Percentiles rank a stretch among this genome's conserved stretches.
Conservation (phyloP, 192 early-diverging fungal species). For the Backusella morwellensis region DNA sequence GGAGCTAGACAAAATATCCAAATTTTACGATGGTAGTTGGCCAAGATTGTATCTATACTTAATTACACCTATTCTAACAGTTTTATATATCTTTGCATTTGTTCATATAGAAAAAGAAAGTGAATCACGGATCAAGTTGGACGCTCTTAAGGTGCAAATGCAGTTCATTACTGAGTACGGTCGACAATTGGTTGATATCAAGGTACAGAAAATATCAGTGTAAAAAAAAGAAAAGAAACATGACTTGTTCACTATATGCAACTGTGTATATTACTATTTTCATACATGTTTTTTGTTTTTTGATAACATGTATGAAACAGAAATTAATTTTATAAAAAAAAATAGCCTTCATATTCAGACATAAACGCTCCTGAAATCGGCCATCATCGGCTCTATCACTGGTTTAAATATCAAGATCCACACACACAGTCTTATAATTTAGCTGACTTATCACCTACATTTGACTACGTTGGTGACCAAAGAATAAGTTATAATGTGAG, state of each 20-base stretch:
- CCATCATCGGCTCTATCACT: neutral
- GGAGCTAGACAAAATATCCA: conserved; percentile 43
- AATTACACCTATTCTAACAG: neutral
- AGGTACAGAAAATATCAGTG: neutral
- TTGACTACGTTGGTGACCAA: neutral
- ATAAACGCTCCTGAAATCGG: neutral
- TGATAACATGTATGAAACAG: neutral
- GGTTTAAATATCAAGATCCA: conserved; percentile 1
- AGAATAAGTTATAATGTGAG: conserved; percentile 13
- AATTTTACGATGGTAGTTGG: conserved; percentile 48
- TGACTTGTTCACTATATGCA: too few relatives aligned
- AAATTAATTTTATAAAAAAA: neutral
- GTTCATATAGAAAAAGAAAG: conserved; percentile 41
- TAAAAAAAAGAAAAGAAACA: neutral
- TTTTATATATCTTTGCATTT: neutral
- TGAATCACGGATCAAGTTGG: conserved; percentile 43
- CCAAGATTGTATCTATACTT: neutral
- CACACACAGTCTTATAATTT: neutral
- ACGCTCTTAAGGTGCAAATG: conserved; percentile 44
- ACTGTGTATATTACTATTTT: neutral
- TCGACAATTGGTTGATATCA: conserved; percentile 8
- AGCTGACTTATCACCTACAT: conserved; percentile 5
- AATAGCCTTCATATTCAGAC: neutral
- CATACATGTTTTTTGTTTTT: neutral
- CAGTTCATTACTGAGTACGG: conserved; percentile 47